Evolutionary conservation across 2,329 filamentous ascomycete species (phyloP).

Genomic region (Aspergillus sp.): DNA sequence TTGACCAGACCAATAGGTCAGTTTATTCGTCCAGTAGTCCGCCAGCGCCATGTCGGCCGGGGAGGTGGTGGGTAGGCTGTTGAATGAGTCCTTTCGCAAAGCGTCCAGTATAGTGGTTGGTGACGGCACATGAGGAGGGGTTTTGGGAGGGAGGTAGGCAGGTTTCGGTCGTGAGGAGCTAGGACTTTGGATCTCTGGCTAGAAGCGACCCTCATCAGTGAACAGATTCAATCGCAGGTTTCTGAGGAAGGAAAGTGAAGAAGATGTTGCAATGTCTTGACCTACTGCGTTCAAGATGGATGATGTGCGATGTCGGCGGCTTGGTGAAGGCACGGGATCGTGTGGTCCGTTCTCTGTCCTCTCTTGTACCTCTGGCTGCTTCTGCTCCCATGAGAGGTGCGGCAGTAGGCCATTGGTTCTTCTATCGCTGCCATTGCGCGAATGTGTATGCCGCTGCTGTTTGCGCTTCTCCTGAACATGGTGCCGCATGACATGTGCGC

Average conservation of each 20-base stretch:
- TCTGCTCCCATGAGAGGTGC: slow-evolving; percentile 33
- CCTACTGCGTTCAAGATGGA: slow-evolving; percentile 6
- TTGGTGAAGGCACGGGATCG: background rate
- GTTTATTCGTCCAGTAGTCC: slow-evolving; percentile 41
- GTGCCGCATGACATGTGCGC: slow-evolving; percentile 50
- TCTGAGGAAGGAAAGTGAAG: background rate
- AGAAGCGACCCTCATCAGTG: background rate
- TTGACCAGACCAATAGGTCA: slow-evolving; percentile 49
- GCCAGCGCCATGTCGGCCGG: slow-evolving; percentile 36
- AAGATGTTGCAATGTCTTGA: background rate
- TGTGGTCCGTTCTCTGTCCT: background rate
- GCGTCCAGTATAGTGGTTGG: slow-evolving; percentile 33
- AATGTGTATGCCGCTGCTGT: slow-evolving; percentile 35
- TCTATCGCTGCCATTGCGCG: slow-evolving; percentile 22
- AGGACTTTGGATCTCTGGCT: slow-evolving; percentile 5
- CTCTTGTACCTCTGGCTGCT: slow-evolving; percentile 11
- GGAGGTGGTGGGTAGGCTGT: slow-evolving; percentile 33
- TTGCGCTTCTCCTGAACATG: slow-evolving; percentile 48
- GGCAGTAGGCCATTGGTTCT: slow-evolving; percentile 22
- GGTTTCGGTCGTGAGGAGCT: slow-evolving; percentile 20
- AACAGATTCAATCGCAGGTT: background rate
- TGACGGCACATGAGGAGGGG: slow-evolving; percentile 21
- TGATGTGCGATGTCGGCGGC: background rate
- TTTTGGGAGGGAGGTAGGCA: slow-evolving; percentile 5
- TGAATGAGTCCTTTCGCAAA: slow-evolving; percentile 39